phyloP scores from a whole-genome alignment of 139 green algal genomes.

The Zygnema circumcarinatum region DNA sequence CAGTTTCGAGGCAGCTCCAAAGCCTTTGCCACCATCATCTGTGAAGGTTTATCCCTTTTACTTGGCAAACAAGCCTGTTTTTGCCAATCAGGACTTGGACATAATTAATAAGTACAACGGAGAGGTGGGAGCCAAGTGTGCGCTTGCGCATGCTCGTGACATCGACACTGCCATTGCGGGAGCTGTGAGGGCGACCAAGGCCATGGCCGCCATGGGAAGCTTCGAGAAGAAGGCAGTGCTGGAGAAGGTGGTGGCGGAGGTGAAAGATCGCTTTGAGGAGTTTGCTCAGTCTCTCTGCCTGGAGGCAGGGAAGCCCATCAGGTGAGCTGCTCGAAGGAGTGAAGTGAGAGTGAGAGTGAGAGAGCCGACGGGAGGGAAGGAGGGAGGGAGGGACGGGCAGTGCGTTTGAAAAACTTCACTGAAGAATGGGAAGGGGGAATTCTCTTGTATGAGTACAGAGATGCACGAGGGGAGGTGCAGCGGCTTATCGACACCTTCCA shows the following conservation, averaged over 20 bases:
- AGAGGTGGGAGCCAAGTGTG: conserved; percentile 20
- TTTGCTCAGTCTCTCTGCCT: conserved; percentile 35
- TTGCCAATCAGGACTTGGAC: conserved; percentile 20
- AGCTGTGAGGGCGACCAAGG: background rate
- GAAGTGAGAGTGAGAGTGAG: background rate
- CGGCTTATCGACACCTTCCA: conserved; percentile 36
- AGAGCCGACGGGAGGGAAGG: background rate
- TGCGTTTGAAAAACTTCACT: background rate
- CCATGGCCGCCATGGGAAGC: conserved; percentile 29
- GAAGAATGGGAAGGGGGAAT: too few relatives aligned
- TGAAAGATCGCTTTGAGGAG: conserved; percentile 31
- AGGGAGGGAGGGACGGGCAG: background rate
- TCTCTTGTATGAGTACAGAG: too few relatives aligned
- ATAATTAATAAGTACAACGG: conserved; percentile 33
- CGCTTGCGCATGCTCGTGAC: background rate
- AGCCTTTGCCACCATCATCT: background rate
- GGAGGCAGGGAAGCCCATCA: conserved; percentile 42
- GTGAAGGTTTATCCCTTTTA: conserved; percentile 41
- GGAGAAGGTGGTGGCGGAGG: conserved; percentile 42
- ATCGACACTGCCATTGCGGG: conserved; percentile 27
- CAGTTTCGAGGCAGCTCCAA: background rate
- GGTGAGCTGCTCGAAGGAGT: background rate
- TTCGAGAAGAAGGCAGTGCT: conserved; percentile 19
- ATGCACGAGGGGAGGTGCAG: conserved; percentile 40
- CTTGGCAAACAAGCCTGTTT: conserved; percentile 12